Evolutionary conservation across 192 early-diverging fungal genomes (phyloP), one percentile per base, ranked within the genome.

Genomic region (Obelidium mucronatum): DNA sequence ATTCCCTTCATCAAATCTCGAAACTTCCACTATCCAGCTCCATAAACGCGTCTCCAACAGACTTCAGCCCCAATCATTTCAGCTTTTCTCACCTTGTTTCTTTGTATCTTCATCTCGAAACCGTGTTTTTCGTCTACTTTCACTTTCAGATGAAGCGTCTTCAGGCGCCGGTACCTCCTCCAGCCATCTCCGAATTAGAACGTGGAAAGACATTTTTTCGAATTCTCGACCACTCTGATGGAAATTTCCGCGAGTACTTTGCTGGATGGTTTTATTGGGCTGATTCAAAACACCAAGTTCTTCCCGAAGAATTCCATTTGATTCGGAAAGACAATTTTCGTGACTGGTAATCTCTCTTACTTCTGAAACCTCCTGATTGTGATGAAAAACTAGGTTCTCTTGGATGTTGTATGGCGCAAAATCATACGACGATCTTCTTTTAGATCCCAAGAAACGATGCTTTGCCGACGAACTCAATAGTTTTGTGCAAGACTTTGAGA

Each of bases 91-190:
- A 63, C 35, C 22, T 51, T 24, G 19, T 76, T 13, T 56, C 64
- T 11, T 8, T 67, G 28, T 76, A 76, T 36, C 22, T 53, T 15
- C 59, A 37, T 36, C 17, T 76, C 13, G 74, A 76, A 56, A 56
- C 54, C 15, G 48, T 51, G 5, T 76, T 76, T 48, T 51, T 67
- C 26, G 74, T 76, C 63, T 76, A 66, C 42, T 76, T 76, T 52
- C 39, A 66, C 51, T 33, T 67, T 8, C 63, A 76, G 54, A 22
- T 51, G 30, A 42, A 63, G 35, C 61, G 74, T 13, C 64, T 76
- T 15, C 74, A 76, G 33, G 55, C 30, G 34, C 62, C 44, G 19
- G 31, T 63, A 8, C 26, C 54, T 5, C 62, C 63, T 35, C 74
- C 74, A 39, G 22, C 51, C 44, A 11, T 76, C 22, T 53, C 74